phyloP scores from a whole-genome alignment of 163 green algal species.

The Chloromonas sp. region DNA sequence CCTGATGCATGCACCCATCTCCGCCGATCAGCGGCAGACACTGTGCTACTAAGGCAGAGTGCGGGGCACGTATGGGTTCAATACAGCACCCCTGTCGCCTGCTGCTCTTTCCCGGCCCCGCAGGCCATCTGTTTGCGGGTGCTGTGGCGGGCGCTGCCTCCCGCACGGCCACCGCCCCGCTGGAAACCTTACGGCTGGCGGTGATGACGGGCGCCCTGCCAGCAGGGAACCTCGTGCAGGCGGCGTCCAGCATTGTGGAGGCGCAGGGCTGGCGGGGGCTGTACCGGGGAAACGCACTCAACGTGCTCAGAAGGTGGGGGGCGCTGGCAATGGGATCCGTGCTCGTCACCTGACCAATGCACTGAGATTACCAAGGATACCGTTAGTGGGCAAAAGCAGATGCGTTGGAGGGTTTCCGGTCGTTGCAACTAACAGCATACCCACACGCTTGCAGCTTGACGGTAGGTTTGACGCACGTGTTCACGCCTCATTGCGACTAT shows the following conservation, averaged over 20 bases:
- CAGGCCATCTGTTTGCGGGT: conserved; percentile 72
- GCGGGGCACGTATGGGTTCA: too few relatives aligned
- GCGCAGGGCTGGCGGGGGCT: conserved; percentile 49
- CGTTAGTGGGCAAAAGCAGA: too few relatives aligned
- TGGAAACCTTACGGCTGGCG: conserved; percentile 74
- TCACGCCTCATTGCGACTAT: too few relatives aligned
- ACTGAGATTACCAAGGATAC: too few relatives aligned
- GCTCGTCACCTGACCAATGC: too few relatives aligned
- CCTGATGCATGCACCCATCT: too few relatives aligned
- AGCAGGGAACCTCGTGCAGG: conserved; percentile 18
- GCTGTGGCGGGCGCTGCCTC: conserved; percentile 66
- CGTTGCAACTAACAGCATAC: too few relatives aligned
- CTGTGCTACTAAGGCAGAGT: neutral
- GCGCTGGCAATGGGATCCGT: neutral
- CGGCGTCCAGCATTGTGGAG: conserved; percentile 30
- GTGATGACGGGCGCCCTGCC: conserved; percentile 52
- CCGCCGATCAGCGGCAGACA: neutral
- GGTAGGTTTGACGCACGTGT: too few relatives aligned
- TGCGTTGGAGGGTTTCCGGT: too few relatives aligned
- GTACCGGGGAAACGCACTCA: conserved; percentile 75
- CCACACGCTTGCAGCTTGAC: too few relatives aligned
- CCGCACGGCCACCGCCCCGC: conserved; percentile 69
- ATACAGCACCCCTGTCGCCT: too few relatives aligned
- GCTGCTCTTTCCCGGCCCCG: neutral
- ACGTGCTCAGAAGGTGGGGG: conserved; percentile 48